phyloP scores from a whole-genome alignment of 139 green algal species.

The Pleodorina starrii region DNA sequence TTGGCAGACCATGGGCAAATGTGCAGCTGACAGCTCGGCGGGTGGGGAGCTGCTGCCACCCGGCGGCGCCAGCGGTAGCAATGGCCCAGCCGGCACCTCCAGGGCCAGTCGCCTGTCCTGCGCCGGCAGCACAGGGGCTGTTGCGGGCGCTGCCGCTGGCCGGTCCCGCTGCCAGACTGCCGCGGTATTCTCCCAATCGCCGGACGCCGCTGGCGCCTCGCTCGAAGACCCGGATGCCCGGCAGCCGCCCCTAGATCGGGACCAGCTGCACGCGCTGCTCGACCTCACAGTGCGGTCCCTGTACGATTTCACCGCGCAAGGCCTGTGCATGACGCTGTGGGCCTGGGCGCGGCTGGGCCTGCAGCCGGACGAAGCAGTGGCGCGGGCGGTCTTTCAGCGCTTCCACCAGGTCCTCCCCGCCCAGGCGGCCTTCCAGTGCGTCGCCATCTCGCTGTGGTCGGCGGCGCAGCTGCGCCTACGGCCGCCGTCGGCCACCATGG shows the following conservation, averaged over 20 bases:
- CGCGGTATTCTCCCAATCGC: neutral
- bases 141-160: neutral
- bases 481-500: neutral
- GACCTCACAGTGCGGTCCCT: neutral
- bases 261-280: conserved; percentile 20
- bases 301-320: neutral
- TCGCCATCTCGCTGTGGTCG: neutral
- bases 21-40: neutral
- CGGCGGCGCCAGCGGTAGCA: too few species aligned
- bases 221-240: neutral
- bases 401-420: conserved; percentile 22
- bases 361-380: neutral
- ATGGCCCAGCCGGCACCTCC: neutral
- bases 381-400: neutral
- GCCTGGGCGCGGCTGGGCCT: neutral
- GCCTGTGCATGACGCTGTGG: conserved; percentile 7
- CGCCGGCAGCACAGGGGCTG: neutral
- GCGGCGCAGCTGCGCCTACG: neutral
- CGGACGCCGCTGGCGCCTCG: too few species aligned
- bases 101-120: neutral
- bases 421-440: conserved; percentile 2
- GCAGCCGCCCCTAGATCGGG: neutral
- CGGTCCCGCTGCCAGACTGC: neutral
- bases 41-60: neutral
- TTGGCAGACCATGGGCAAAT: conserved; percentile 25